Evolutionary conservation across 768 basidiomycete species (phyloP), one percentile per base, ranked within the genome.

Genomic region (Kwoniella sp.): DNA sequence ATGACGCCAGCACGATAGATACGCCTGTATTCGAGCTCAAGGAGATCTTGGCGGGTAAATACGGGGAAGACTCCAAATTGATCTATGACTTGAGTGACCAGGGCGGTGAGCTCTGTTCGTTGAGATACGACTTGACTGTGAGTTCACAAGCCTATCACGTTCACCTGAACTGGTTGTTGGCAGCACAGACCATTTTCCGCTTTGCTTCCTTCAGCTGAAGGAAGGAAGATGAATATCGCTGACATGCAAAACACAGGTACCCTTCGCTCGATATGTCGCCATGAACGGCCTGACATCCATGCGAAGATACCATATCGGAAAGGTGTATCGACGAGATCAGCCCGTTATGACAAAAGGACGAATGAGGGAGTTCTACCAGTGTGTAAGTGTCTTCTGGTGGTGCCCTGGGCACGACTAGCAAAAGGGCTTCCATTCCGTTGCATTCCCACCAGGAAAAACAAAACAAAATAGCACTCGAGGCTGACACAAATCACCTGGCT

Each of bases 21-120:
- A 99, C 96, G 1, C 96, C 96, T 58, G 94, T 98, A 5, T 98
- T 99, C 73, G 96, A 98, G 82, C 88, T 95, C 66, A 94, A 94
- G 81, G 96, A 99, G 77, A 88, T 99, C 63, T 82, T 98, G 48
- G 87, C 93, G 0, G 95, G 92, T 65, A 99, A 99, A 68, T 82
- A 98, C 72, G 96, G 96, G 58, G 96, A 99, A 81, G 96, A 98
- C 77, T 86, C 88, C 41, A 99, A 98, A 80, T 87, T 98, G 71
- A 98, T 99, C 66, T 98, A 96, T 78, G 96, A 98, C 81, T 85
- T 99, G 55, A 88, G 89, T 85, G 96, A 98, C 81, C 95, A 99
- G 76, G 95, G 96, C 2, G 96, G 96, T 5, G 96, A 99, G 81
- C 87, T 98, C 75, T 88, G 97, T 57, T 91, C 92, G 12, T 82